Base-by-base conservation (phyloP, 768 basidiomycete genomes). In the Mrakia gelida region DNA sequence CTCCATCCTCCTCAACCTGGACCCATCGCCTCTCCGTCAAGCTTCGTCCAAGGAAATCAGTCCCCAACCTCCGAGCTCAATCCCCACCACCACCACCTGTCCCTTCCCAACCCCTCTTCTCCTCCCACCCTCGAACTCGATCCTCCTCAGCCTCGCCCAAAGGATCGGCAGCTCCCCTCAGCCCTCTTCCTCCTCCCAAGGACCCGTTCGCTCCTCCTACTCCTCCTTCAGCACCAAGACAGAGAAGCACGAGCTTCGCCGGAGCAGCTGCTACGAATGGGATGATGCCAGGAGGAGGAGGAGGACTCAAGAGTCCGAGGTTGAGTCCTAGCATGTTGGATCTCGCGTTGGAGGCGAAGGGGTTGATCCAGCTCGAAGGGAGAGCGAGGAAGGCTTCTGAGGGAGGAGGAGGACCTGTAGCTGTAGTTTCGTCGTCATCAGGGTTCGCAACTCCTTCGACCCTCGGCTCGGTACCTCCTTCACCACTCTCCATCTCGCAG, bases 251-350 rank as follows among this genome's bases (percentile, higher is more conserved):
- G 15, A 38, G 49, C 32, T 73, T 34, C 54, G 34, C 52, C 7
- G 72, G 26, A 45, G 71, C 54, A 16, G 28, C 54, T 18, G 72
- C 30, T n/a, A 28, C n/a, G 38, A 28, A 43, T n/a, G 59, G 26
- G n/a, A 13, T 28, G 26, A 1, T 18, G 28, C 0, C 59, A 13
- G 54, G 13, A 15, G 72, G 45, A 43, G n/a, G 26, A 26, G 52
- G 56, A 38, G 72, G 72, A 30, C 54, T 73, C 34, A 73, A 73
- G 56, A 73, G 72, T 41, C 72, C 72, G 13, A 56, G 72, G 56
- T n/a, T 73, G 54, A 73, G 72, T 49, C 72, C 72, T 11, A 73
- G 72, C 56, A 73, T 73, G 72, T 54, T 73, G 30, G 72, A 73
- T 23, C 72, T 73, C 7, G 72, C 72, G 23, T 28, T 73, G 16